A percentile compares a stretch with the other conserved stretches of the same genome.
These are phyloP conservation scores for Colletotrichum sp. DNA, from an alignment of 2,329 filamentous ascomycete species.

Conservation along the genomic window DNA sequence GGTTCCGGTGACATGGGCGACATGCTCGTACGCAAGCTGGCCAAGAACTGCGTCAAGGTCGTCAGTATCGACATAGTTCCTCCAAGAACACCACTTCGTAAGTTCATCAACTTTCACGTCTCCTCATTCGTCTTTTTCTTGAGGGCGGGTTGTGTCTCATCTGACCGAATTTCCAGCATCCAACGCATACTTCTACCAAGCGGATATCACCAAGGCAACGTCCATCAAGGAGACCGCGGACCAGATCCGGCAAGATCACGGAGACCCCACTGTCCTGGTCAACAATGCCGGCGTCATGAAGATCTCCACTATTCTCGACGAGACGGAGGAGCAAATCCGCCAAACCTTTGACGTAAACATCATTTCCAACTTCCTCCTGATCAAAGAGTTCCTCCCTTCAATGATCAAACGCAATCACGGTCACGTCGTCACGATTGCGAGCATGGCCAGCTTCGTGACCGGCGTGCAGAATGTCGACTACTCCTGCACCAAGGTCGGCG, in stretches of 20 bases:
- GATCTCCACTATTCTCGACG: constrained; percentile 39
- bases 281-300: constrained; percentile 44
- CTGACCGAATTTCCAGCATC: neutral
- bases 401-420: constrained; percentile 54
- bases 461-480: constrained; percentile 56
- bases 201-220: neutral
- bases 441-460: constrained; percentile 52
- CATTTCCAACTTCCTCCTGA: constrained; percentile 49
- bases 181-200: constrained; percentile 10
- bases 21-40: constrained; percentile 4
- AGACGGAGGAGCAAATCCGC: constrained; percentile 41
- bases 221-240: constrained; percentile 43
- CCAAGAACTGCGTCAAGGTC: constrained; percentile 13
- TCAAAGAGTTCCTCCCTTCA: constrained; percentile 50
- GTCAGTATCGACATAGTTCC: constrained; percentile 3
- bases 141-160: neutral
- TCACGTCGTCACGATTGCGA: constrained; percentile 58
- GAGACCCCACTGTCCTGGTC: constrained; percentile 37
- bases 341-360: constrained; percentile 54
- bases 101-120: neutral
- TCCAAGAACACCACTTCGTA: neutral
- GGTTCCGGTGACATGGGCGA: constrained; percentile 11
- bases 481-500: constrained; percentile 53
- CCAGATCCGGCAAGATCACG: constrained; percentile 42
- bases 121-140: neutral